Conservation (phyloP, 768 basidiomycete species). For the Sistotremastrum niveocremeum region DNA sequence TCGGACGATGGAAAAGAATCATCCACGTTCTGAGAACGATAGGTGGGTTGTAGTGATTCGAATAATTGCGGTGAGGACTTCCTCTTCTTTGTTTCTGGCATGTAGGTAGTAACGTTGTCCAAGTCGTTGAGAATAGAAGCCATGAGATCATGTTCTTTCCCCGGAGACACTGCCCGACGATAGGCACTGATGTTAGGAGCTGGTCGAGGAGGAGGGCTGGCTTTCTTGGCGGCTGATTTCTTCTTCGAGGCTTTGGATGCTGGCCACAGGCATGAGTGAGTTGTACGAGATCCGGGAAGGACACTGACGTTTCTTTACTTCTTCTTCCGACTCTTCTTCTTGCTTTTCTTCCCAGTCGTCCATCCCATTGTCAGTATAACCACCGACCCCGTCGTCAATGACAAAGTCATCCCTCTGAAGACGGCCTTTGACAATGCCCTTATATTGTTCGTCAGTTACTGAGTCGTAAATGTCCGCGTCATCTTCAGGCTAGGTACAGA, state of each 20-base stretch:
- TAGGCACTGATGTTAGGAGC: constrained; percentile 68
- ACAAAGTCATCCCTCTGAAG: constrained; percentile 88
- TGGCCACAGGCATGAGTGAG: constrained; percentile 14
- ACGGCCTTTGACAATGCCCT: constrained; percentile 67
- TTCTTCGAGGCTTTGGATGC: constrained; percentile 23
- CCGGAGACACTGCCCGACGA: constrained; percentile 57
- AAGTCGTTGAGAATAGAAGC: constrained; percentile 60
- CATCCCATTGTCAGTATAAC: constrained; percentile 94
- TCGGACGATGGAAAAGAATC: background rate
- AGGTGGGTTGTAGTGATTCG: background rate
- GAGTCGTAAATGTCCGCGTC: constrained; percentile 75
- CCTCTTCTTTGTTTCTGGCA: constrained; percentile 4
- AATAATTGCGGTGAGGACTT: constrained; percentile 5
- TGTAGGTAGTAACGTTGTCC: constrained; percentile 33
- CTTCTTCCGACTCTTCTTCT: constrained; percentile 46
- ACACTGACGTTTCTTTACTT: constrained; percentile 18
- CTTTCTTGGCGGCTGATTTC: constrained; percentile 30
- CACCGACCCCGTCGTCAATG: constrained; percentile 80
- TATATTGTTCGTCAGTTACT: constrained; percentile 83
- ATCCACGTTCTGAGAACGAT: no score
- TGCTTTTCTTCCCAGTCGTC: constrained; percentile 74
- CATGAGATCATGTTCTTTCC: constrained; percentile 87
- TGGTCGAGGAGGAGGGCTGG: constrained; percentile 33
- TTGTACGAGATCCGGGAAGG: background rate
- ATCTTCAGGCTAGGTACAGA: constrained; percentile 26